These are phyloP conservation scores for Nyssa sinensis DNA, from an alignment of 148 eudicot species.

Conservation along the genomic window DNA sequence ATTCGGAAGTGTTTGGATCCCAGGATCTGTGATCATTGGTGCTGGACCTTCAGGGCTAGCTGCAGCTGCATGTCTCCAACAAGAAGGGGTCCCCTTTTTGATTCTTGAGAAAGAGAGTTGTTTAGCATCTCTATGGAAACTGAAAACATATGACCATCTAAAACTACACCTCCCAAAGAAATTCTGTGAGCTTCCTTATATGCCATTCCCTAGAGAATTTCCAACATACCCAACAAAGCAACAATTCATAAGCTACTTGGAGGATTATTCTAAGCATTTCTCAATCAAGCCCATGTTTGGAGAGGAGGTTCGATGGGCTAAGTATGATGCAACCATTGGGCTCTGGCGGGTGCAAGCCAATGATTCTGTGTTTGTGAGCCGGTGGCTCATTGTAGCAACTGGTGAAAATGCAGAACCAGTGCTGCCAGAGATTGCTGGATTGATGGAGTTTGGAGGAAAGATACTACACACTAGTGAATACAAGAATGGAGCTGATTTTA, in stretches of 20 bases:
- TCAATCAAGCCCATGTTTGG: conserved; percentile 20
- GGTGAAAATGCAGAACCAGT: conserved; percentile 29
- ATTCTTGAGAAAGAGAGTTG: conserved; percentile 22
- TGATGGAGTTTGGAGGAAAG: conserved; percentile 15
- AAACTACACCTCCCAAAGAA: conserved; percentile 27
- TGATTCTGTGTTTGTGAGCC: conserved; percentile 13
- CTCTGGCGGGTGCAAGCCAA: conserved; percentile 17
- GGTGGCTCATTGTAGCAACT: conserved; percentile 30
- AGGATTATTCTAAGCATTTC: conserved; percentile 27
- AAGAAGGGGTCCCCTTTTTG: conserved; percentile 21
- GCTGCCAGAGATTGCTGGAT: conserved; percentile 22
- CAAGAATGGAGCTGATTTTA: conserved; percentile 19
- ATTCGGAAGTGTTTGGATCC: conserved; percentile 8
- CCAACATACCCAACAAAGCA: conserved; percentile 22
- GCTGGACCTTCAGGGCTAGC: conserved; percentile 33
- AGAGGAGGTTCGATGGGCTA: conserved; percentile 17
- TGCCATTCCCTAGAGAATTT: conserved; percentile 20
- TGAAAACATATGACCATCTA: conserved; percentile 26
- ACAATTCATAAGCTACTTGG: conserved; percentile 26
- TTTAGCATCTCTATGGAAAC: conserved; percentile 25
- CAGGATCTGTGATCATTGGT: conserved; percentile 26
- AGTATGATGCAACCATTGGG: conserved; percentile 12
- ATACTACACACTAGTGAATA: conserved; percentile 25
- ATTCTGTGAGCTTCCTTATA: conserved; percentile 20
- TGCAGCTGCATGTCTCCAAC: conserved; percentile 27